A percentile compares a stretch with the other conserved stretches of the same genome.
These are phyloP conservation scores for Leishmania turanica DNA, from an alignment of 208 protist genomes.

Conservation along the genomic window DNA sequence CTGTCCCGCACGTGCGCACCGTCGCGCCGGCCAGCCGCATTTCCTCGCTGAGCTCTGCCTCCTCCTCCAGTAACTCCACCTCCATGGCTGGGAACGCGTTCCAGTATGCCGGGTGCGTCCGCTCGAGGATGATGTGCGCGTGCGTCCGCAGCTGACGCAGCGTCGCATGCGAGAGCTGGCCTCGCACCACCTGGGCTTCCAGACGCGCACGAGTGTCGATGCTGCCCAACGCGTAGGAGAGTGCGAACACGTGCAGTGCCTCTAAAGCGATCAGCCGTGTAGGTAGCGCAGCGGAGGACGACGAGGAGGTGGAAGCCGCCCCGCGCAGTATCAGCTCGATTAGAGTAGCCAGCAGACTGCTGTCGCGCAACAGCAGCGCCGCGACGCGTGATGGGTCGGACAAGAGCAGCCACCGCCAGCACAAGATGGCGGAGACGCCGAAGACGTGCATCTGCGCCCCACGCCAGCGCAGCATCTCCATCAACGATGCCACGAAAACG, in stretches of 20 bases:
- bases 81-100: slow-evolving; percentile 39
- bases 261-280: slow-evolving; percentile 21
- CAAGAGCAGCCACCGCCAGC: slow-evolving; percentile 63
- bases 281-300: slow-evolving; percentile 2
- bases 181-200: slow-evolving; percentile 19
- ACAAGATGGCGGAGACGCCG: slow-evolving; percentile 39
- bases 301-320: background rate
- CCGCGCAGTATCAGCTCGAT: slow-evolving; percentile 37
- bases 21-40: slow-evolving; percentile 24
- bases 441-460: slow-evolving; percentile 31
- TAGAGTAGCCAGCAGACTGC: slow-evolving; percentile 28
- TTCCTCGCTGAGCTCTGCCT: slow-evolving; percentile 22
- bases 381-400: slow-evolving; percentile 28
- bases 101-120: slow-evolving; percentile 35
- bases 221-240: slow-evolving; percentile 33
- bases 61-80: slow-evolving; percentile 22
- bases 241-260: slow-evolving; percentile 19
- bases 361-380: slow-evolving; percentile 20
- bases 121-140: slow-evolving; percentile 13
- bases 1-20: background rate
- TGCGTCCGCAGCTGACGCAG: slow-evolving; percentile 27
- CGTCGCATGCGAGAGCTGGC: slow-evolving; percentile 32
- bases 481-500: slow-evolving; percentile 14
- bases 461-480: slow-evolving; percentile 33
- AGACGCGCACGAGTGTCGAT: slow-evolving; percentile 38